Percentiles rank a stretch among this genome's conserved stretches.
Evolutionary conservation across 2,329 filamentous ascomycete genomes (phyloP).

Genomic region (Neocatenulostroma microsporum): DNA sequence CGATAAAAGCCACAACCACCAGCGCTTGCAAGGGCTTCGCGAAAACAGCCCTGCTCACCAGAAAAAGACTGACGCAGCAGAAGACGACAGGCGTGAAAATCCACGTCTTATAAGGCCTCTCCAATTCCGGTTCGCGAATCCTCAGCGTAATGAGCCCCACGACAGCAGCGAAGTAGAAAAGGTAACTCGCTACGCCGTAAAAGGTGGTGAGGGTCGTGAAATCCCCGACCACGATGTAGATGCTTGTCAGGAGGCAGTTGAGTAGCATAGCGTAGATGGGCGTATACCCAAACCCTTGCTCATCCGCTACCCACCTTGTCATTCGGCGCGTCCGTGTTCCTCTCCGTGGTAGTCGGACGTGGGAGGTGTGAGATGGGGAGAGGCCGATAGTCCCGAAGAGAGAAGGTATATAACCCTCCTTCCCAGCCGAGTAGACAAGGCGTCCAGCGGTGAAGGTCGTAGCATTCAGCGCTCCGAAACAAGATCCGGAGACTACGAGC

Average conservation of each 20-base stretch:
- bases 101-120: slow-evolving; percentile 91
- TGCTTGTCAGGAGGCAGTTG: slow-evolving; percentile 64
- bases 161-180: slow-evolving; percentile 94
- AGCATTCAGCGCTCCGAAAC: slow-evolving; percentile 90
- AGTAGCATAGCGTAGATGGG: slow-evolving; percentile 86
- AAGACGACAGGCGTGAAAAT: slow-evolving; percentile 96
- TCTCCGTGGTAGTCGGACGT: slow-evolving; percentile 31
- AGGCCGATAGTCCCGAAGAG: slow-evolving; percentile 79
- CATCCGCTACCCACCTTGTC: slow-evolving; percentile 61
- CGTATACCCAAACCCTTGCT: slow-evolving; percentile 79
- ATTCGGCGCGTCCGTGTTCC: slow-evolving; percentile 47
- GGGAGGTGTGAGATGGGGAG: slow-evolving; percentile 33
- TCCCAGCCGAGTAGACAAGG: slow-evolving; percentile 86
- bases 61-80: slow-evolving; percentile 91
- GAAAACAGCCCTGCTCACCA: slow-evolving; percentile 82
- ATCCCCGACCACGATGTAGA: slow-evolving; percentile 79
- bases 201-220: slow-evolving; percentile 91
- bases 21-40: slow-evolving; percentile 85
- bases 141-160: slow-evolving; percentile 85
- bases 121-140: slow-evolving; percentile 76
- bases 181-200: slow-evolving; percentile 94
- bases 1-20: slow-evolving; percentile 76
- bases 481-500: slow-evolving; percentile 80
- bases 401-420: slow-evolving; percentile 84
- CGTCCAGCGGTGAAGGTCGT: slow-evolving; percentile 89